Evolutionary conservation across 768 basidiomycete species (phyloP).

Genomic region (Clitopilus passeckerianus): DNA sequence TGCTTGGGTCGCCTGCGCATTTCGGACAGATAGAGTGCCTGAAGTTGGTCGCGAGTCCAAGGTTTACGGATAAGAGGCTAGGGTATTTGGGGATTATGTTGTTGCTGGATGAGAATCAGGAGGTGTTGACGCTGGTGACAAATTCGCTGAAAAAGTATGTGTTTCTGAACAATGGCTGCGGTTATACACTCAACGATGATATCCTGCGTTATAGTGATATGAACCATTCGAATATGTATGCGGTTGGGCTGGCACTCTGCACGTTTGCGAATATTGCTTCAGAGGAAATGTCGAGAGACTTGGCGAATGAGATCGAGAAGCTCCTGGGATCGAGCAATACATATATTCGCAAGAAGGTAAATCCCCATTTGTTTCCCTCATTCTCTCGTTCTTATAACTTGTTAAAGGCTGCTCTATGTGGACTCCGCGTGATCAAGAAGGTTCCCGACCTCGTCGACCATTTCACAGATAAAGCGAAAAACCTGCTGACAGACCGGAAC

Average conservation of each 20-base stretch:
- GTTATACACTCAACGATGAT: not conserved
- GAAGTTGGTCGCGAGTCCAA: slow-evolving; percentile 89
- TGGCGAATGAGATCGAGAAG: slow-evolving; percentile 97
- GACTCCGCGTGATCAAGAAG: slow-evolving; percentile 88
- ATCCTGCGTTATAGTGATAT: slow-evolving; percentile 65
- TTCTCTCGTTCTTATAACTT: slow-evolving; percentile 2
- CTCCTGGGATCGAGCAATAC: slow-evolving; percentile 95
- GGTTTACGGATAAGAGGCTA: slow-evolving; percentile 93
- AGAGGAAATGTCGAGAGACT: slow-evolving; percentile 98
- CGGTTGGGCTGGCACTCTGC: slow-evolving; percentile 93
- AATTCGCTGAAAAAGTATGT: slow-evolving; percentile 96
- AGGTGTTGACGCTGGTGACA: slow-evolving; percentile 94
- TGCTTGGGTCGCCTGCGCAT: slow-evolving; percentile 98
- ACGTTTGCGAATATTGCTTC: slow-evolving; percentile 99
- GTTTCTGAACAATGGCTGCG: not conserved
- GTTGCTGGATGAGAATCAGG: slow-evolving; percentile 94
- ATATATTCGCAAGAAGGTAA: slow-evolving; percentile 97
- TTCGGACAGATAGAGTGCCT: slow-evolving; percentile 99
- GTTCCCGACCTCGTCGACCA: slow-evolving; percentile 96
- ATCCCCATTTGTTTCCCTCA: not conserved
- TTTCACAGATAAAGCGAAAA: slow-evolving; percentile 83
- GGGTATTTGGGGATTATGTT: slow-evolving; percentile 99
- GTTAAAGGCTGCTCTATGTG: slow-evolving; percentile 86
- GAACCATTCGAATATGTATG: slow-evolving; percentile 99
- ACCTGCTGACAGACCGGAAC: slow-evolving; percentile 90